Percentiles rank a stretch among this genome's conserved stretches.
Conservation (phyloP, 2,329 filamentous ascomycete species). For the Pseudocercospora fijiensis region DNA sequence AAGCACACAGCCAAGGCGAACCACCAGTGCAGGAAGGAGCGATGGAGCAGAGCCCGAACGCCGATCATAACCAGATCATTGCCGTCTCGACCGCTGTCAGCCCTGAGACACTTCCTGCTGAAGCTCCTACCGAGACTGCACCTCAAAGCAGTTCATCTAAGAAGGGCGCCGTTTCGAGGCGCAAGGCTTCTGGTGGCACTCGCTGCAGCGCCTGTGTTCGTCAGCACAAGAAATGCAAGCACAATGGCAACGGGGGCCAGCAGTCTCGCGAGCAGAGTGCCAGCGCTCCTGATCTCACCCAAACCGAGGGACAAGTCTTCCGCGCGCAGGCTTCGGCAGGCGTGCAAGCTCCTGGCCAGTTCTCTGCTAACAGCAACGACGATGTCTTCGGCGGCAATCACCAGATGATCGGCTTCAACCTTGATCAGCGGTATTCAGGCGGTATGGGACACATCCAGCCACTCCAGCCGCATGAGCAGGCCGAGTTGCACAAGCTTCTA, state of each 20-base stretch:
- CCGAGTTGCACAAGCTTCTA: not conserved
- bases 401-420: not conserved
- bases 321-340: not conserved
- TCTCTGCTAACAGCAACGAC: not conserved
- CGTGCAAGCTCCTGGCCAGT: not conserved
- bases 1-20: not conserved
- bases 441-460: not conserved
- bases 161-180: not conserved
- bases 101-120: not conserved
- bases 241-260: not conserved
- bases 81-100: not conserved
- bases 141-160: not conserved
- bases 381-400: not conserved
- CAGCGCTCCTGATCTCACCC: not conserved
- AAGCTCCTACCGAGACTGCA: not conserved
- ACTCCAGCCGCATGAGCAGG: slow-evolving; percentile 2
- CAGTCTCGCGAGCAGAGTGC: not conserved
- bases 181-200: not conserved
- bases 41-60: not conserved
- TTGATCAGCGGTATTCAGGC: not conserved
- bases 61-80: not conserved
- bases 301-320: not conserved
- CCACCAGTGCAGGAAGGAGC: not conserved
- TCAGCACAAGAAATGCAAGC: not conserved
- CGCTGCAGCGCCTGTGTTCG: not conserved